Conservation (phyloP, 352 stramenopile species). For the Pythium aphanidermatum region DNA sequence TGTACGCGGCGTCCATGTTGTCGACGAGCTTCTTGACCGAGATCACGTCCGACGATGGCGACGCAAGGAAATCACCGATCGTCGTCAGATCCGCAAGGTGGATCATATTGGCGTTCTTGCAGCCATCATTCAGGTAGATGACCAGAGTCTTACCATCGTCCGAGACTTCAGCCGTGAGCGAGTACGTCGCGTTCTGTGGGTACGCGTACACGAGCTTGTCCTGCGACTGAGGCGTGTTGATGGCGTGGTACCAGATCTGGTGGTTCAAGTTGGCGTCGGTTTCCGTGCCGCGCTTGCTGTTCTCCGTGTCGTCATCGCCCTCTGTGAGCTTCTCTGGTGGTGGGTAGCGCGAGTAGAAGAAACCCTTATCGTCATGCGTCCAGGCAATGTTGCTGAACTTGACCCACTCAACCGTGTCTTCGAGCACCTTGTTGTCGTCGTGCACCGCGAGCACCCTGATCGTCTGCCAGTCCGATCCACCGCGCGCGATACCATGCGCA, state of each 20-base stretch:
- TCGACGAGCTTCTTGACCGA: conserved; percentile 76
- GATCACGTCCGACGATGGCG: conserved; percentile 25
- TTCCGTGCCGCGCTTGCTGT: conserved; percentile 66
- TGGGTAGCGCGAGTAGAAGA: conserved; percentile 84
- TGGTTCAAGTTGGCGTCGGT: conserved; percentile 75
- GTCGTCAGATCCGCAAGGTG: conserved; percentile 52
- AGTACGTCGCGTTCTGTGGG: conserved; percentile 67
- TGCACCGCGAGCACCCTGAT: conserved; percentile 81
- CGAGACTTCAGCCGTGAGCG: conserved; percentile 57
- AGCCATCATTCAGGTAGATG: conserved; percentile 75
- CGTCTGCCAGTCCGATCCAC: conserved; percentile 84
- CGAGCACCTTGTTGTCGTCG: conserved; percentile 55
- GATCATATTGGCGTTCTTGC: conserved; percentile 89
- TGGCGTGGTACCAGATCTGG: conserved; percentile 73
- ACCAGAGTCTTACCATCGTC: conserved; percentile 76
- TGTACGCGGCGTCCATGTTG: conserved; percentile 80
- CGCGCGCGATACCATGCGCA: conserved; percentile 73
- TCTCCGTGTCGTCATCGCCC: conserved; percentile 31
- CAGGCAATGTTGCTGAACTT: conserved; percentile 84
- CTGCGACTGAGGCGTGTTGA: conserved; percentile 62
- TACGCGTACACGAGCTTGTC: conserved; percentile 78
- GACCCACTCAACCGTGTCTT: conserved; percentile 82
- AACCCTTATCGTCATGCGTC: conserved; percentile 77
- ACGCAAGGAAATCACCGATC: conserved; percentile 45
- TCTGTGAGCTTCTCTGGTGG: conserved; percentile 51